Conservation (phyloP, 164 flowering plant species). For the Piper betle region DNA sequence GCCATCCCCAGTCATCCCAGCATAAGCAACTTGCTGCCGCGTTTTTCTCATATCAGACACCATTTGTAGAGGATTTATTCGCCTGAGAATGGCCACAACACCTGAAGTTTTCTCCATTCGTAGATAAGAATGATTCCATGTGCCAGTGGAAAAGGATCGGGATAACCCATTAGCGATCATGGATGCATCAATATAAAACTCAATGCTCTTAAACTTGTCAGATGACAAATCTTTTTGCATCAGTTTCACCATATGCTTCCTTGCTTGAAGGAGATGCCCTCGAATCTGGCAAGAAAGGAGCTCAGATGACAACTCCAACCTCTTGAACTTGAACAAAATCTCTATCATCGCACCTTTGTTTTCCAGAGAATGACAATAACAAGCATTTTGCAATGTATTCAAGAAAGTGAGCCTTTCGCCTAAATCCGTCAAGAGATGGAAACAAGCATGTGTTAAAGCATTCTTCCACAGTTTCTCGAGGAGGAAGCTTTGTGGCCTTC, state of each 20-base stretch:
- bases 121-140: constrained; percentile 72
- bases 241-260: constrained; percentile 63
- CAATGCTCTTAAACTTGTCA: constrained; percentile 54
- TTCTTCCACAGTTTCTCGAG: constrained; percentile 38
- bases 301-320: constrained; percentile 74
- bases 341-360: constrained; percentile 55
- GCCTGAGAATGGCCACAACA: constrained; percentile 66
- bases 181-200: constrained; percentile 61
- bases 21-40: constrained; percentile 70
- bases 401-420: constrained; percentile 67
- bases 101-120: constrained; percentile 55
- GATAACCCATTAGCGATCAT: constrained; percentile 80
- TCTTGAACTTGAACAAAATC: constrained; percentile 84
- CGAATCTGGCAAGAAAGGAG: constrained; percentile 65
- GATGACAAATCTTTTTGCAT: constrained; percentile 74
- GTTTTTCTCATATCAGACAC: constrained; percentile 65
- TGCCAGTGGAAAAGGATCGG: constrained; percentile 91
- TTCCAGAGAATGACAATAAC: constrained; percentile 45
- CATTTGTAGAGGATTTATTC: constrained; percentile 76
- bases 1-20: constrained; percentile 89
- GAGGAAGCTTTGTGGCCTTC: constrained; percentile 42
- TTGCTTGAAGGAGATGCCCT: constrained; percentile 57
- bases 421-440: constrained; percentile 30
- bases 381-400: constrained; percentile 87
- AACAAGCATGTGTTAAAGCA: constrained; percentile 42